These are phyloP conservation scores for Nevesoporus exiguus DNA, from an alignment of 768 basidiomycete species.

Conservation along the genomic window DNA sequence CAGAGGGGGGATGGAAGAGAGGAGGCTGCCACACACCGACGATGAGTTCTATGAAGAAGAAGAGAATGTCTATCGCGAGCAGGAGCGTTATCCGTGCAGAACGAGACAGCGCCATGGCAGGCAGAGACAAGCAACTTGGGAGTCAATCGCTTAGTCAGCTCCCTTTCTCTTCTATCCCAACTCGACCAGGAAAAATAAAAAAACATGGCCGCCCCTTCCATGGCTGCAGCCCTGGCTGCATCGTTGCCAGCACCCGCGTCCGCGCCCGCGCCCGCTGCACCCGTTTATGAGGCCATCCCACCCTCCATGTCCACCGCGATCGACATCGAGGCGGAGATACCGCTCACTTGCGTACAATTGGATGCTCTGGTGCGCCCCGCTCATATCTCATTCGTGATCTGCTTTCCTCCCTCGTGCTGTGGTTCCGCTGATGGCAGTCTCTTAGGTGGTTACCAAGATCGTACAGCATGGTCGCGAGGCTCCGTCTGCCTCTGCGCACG, in stretches of 20 bases:
- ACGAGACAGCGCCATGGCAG: slow-evolving; percentile 49
- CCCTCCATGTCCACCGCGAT: slow-evolving; percentile 90
- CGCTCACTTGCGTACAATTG: slow-evolving; percentile 73
- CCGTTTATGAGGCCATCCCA: slow-evolving; percentile 83
- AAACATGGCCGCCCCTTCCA: slow-evolving; percentile 69
- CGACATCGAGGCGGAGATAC: slow-evolving; percentile 90
- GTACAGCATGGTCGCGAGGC: slow-evolving; percentile 88
- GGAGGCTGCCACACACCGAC: slow-evolving; percentile 48
- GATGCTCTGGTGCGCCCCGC: slow-evolving; percentile 72
- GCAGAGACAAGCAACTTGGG: neutral
- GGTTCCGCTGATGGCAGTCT: slow-evolving; percentile 16
- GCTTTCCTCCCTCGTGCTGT: neutral
- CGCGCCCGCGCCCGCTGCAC: slow-evolving; percentile 57
- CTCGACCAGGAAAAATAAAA: neutral
- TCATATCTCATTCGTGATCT: slow-evolving; percentile 11
- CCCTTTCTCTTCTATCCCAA: neutral
- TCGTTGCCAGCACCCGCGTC: slow-evolving; percentile 63
- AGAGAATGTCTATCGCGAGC: slow-evolving; percentile 78
- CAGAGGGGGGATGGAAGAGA: slow-evolving; percentile 8
- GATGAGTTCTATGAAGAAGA: slow-evolving; percentile 84
- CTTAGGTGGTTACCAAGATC: slow-evolving; percentile 88
- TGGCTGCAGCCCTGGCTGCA: slow-evolving; percentile 91
- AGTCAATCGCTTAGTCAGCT: slow-evolving; percentile 22
- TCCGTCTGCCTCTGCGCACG: slow-evolving; percentile 69
- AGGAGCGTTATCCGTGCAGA: slow-evolving; percentile 72